Evolutionary conservation across 768 basidiomycete species (phyloP).

Genomic region (Rhodotorula paludigena): DNA sequence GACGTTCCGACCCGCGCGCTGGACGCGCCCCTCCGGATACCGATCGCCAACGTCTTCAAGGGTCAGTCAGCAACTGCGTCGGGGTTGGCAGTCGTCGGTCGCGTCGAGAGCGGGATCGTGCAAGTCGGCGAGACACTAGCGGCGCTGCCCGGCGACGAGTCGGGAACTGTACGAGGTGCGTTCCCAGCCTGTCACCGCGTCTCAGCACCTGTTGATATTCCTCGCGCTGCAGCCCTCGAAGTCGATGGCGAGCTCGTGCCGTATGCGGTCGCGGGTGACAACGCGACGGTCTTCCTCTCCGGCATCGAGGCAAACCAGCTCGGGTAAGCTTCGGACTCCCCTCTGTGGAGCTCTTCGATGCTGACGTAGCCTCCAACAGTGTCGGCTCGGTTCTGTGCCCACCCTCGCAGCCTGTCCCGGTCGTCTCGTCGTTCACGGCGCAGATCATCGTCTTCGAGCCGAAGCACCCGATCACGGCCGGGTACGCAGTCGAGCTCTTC

Average conservation of each 20-base stretch:
- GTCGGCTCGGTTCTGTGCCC: conserved; percentile 88
- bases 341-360: background rate
- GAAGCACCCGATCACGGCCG: conserved; percentile 77
- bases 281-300: conserved; percentile 76
- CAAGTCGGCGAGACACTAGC: conserved; percentile 86
- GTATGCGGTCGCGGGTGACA: conserved; percentile 87
- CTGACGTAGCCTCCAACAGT: conserved; percentile 42
- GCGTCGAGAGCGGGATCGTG: conserved; percentile 78
- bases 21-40: conserved; percentile 70
- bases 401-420: conserved; percentile 62
- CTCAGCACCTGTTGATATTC: too few relatives aligned
- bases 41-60: conserved; percentile 92
- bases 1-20: conserved; percentile 48
- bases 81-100: conserved; percentile 70
- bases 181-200: background rate
- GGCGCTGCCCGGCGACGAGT: conserved; percentile 88
- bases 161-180: conserved; percentile 63
- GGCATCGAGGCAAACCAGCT: conserved; percentile 80
- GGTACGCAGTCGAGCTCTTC: conserved; percentile 84
- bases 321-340: conserved; percentile 42
- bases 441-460: conserved; percentile 92
- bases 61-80: conserved; percentile 65
- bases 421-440: conserved; percentile 72
- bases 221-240: conserved; percentile 70
- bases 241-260: conserved; percentile 68